Evolutionary conservation across 2,329 filamentous ascomycete species (phyloP).

Genomic region (Pseudopyricularia cyperi): DNA sequence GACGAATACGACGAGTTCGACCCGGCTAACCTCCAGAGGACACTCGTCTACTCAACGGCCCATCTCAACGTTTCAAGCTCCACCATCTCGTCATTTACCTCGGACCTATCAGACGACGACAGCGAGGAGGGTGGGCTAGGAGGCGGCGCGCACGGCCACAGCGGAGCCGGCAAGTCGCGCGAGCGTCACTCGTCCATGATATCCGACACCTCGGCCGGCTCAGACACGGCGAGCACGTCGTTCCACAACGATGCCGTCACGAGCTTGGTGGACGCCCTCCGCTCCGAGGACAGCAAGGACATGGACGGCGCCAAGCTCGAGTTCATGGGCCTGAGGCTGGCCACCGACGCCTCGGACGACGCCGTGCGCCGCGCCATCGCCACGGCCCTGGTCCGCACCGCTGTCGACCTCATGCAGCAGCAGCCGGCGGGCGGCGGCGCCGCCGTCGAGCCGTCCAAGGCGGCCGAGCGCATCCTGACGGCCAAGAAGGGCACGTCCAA

Average conservation of each 20-base stretch:
- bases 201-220: constrained; percentile 13
- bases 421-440: constrained; percentile 36
- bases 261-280: constrained; percentile 76
- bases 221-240: constrained; percentile 29
- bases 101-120: constrained; percentile 51
- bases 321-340: constrained; percentile 84
- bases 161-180: constrained; percentile 12
- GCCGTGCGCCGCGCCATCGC: constrained; percentile 81
- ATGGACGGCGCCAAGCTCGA: constrained; percentile 78
- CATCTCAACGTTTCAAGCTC: constrained; percentile 39
- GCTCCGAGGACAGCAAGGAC: constrained; percentile 57
- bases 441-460: constrained; percentile 48
- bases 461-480: constrained; percentile 48
- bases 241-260: constrained; percentile 83
- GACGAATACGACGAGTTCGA: constrained; percentile 31
- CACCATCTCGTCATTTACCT: constrained; percentile 48
- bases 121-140: constrained; percentile 45
- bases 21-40: constrained; percentile 37
- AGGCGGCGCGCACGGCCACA: constrained; percentile 18
- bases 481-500: constrained; percentile 36
- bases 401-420: constrained; percentile 50
- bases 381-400: constrained; percentile 70
- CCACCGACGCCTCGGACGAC: constrained; percentile 77
- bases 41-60: constrained; percentile 40
- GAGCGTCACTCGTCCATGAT: constrained; percentile 5